Conservation (phyloP, 495 filamentous ascomycete species). For the Eremomyces bilateralis region DNA sequence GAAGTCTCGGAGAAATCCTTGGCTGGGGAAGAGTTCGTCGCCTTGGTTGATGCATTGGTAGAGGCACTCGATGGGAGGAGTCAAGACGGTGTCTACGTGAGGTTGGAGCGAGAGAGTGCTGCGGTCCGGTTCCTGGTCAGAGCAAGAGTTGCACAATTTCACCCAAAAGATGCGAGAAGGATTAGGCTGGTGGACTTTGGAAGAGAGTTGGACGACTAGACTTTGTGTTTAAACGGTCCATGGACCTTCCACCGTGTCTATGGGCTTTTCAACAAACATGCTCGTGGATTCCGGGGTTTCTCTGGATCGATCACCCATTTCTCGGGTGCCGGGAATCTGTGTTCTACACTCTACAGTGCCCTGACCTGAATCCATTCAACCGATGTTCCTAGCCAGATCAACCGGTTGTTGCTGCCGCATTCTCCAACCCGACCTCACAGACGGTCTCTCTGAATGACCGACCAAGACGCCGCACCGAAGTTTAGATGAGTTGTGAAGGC, state of each 20-base stretch:
- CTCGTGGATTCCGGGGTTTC: no score
- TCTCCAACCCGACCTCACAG: no score
- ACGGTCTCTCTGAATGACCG: no score
- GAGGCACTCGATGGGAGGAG: slow-evolving; percentile 38
- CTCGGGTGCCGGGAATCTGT: no score
- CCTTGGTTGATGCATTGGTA: slow-evolving; percentile 41
- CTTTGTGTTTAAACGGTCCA: background rate
- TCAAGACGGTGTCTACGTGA: slow-evolving; percentile 32
- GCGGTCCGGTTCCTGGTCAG: slow-evolving; percentile 63
- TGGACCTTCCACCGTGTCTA: background rate
- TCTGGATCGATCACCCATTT: no score
- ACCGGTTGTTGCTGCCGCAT: no score
- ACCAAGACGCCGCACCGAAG: no score
- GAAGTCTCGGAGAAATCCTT: slow-evolving; percentile 36
- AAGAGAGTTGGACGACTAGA: slow-evolving; percentile 44
- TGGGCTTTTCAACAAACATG: background rate
- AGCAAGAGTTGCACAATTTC: slow-evolving; percentile 68
- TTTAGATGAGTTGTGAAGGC: no score
- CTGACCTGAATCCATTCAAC: no score
- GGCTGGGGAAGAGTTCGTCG: slow-evolving; percentile 42
- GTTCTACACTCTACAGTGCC: no score
- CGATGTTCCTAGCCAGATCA: no score
- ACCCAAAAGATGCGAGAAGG: slow-evolving; percentile 57
- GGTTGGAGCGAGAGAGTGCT: slow-evolving; percentile 53
- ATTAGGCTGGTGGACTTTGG: slow-evolving; percentile 72